Base-by-base conservation (phyloP, 2,329 filamentous ascomycete genomes). In the Aspergillus sp. region DNA sequence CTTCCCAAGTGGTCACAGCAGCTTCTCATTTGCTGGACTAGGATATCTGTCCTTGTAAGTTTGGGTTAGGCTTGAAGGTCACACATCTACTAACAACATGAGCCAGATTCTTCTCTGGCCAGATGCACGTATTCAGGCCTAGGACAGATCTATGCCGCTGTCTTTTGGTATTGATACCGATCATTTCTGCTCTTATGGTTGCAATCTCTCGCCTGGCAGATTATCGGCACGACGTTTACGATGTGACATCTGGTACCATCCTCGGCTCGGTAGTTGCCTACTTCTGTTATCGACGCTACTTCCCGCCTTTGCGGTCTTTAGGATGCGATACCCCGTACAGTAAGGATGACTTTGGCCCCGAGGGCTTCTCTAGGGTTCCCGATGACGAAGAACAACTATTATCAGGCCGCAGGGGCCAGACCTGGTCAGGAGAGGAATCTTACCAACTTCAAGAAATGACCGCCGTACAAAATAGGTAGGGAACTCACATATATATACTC, bases 171-270 rank as follows among this genome's bases (percentile, higher is more conserved):
- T 70, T 87, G 1, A 71, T 78, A 3, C 85, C 85, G 11, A 66
- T 87, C 9, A 65, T 87, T 1, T 82, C 80, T 42, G 85, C 85
- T 3, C 72, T 81, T 2, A 67, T 88, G 69, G 84, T 88, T 56
- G 85, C 85, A 0, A 82, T 86, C 41, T 85, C 81, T 5, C 76
- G 85, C n/a, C 74, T 85, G 36, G 84, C 85, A 57, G 85, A 88
- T 64, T 88, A 88, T 66, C 75, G 85, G 24, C 85, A 88, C 60
- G 85, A 87, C 68, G 82, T 86, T 2, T 86, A 82, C 56, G 85
- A 88, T 69, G 84, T 88, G 5, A 81, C 81, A 3, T 75, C 74
- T 6, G 85, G 85, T 0, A 81, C 79, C 15, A 53, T 82, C 18
- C 66, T 88, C 6, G 85, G 85, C 0, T 74, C 85, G 30, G 55